These are phyloP conservation scores for Aspergillus leporis DNA, from an alignment of 495 filamentous ascomycete genomes.

Conservation along the genomic window DNA sequence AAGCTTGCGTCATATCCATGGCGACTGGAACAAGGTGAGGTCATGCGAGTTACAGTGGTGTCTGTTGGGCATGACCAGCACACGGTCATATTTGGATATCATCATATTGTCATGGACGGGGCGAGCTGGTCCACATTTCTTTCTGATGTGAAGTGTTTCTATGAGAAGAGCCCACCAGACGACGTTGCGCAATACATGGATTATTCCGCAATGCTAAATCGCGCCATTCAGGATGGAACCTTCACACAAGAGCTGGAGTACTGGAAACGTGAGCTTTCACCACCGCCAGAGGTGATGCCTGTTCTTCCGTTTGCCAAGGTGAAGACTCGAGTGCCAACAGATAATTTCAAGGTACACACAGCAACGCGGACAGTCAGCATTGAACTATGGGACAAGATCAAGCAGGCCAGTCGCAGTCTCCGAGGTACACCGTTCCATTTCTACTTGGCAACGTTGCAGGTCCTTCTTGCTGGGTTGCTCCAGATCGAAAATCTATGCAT, in stretches of 20 bases:
- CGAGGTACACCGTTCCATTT: constrained; percentile 12
- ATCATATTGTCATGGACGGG: constrained; percentile 14
- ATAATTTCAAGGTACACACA: constrained; percentile 1
- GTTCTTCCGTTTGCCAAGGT: constrained; percentile 1
- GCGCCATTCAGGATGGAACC: background rate
- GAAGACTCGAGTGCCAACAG: background rate
- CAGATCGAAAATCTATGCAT: constrained; percentile 6
- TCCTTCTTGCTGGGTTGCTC: background rate
- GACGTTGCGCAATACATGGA: background rate
- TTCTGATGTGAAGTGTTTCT: background rate
- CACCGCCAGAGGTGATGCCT: background rate
- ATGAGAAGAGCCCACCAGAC: background rate
- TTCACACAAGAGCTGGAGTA: background rate
- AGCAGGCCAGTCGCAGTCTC: background rate
- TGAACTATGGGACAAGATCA: background rate
- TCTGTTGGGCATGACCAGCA: background rate
- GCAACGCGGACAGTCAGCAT: background rate
- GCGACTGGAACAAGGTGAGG: constrained; percentile 4
- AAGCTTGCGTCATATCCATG: background rate
- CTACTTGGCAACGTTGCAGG: constrained; percentile 5
- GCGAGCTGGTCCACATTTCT: constrained; percentile 8
- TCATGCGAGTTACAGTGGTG: constrained; percentile 3
- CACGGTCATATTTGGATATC: constrained; percentile 7
- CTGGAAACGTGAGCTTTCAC: background rate
- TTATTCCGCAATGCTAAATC: background rate